phyloP scores from a whole-genome alignment of 2,329 filamentous ascomycete species.

The Venturia effusa region DNA sequence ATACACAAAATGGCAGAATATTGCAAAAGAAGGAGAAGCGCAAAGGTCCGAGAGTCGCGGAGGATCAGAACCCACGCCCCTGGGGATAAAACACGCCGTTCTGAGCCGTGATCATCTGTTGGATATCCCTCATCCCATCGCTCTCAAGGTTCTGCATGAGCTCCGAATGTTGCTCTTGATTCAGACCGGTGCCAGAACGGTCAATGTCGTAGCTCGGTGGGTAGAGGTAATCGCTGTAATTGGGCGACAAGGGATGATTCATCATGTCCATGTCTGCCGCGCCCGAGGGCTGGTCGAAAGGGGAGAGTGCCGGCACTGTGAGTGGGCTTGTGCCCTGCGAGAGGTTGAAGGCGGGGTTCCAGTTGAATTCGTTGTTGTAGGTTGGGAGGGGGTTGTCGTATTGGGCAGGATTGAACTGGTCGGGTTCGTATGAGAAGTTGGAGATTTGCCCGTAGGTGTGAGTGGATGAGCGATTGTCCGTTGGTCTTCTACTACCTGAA shows the following conservation, averaged over 20 bases:
- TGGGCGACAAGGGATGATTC: neutral
- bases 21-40: neutral
- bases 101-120: conserved; percentile 31
- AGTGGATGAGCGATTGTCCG: neutral
- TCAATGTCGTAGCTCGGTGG: conserved; percentile 7
- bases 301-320: conserved; percentile 9
- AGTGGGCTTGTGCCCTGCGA: neutral
- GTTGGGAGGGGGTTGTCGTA: conserved; percentile 20
- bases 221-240: conserved; percentile 13
- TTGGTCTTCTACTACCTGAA: neutral
- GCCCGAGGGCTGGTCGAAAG: neutral
- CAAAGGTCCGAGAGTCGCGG: neutral
- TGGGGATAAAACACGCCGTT: conserved; percentile 22
- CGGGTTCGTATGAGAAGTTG: conserved; percentile 6
- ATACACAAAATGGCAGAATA: neutral
- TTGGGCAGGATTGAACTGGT: neutral
- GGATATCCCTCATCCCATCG: conserved; percentile 28
- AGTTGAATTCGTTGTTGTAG: conserved; percentile 16
- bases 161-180: conserved; percentile 71
- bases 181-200: conserved; percentile 47
- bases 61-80: conserved; percentile 4
- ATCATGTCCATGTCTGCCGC: conserved; percentile 1
- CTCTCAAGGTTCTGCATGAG: conserved; percentile 70
- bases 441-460: conserved; percentile 5
- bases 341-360: conserved; percentile 11